phyloP scores from a whole-genome alignment of 2,329 filamentous ascomycete species.

The Clonostachys rhizophaga region DNA sequence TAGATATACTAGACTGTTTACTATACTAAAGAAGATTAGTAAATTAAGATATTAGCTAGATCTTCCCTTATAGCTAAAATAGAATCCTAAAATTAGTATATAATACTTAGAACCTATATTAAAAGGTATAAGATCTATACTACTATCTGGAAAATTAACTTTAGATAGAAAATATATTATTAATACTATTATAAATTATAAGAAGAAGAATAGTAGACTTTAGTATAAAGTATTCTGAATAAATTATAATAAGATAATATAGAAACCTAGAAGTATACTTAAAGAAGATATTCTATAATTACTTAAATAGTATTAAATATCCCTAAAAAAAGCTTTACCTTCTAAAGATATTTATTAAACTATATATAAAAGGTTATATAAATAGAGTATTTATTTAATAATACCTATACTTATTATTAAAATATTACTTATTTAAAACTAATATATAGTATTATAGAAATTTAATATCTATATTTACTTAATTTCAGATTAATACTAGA shows the following conservation, averaged over 20 bases:
- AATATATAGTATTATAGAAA: constrained; percentile 1
- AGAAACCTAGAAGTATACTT: neutral
- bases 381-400: neutral
- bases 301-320: neutral
- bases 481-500: neutral
- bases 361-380: neutral
- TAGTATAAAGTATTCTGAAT: neutral
- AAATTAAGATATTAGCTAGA: no score
- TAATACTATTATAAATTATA: neutral
- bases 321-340: neutral
- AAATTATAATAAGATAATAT: neutral
- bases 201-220: neutral
- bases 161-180: neutral
- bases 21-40: no score
- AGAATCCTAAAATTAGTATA: neutral
- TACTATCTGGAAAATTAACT: neutral
- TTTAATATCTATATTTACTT: constrained; percentile 1
- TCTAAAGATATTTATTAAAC: neutral
- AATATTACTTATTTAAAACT: neutral
- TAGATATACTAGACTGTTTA: neutral
- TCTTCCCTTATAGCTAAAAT: neutral
- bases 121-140: neutral
- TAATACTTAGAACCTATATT: neutral
- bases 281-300: neutral
- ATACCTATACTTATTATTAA: neutral